Base-by-base conservation (phyloP, 345 rosid species). In the Euclidium syriacum region DNA sequence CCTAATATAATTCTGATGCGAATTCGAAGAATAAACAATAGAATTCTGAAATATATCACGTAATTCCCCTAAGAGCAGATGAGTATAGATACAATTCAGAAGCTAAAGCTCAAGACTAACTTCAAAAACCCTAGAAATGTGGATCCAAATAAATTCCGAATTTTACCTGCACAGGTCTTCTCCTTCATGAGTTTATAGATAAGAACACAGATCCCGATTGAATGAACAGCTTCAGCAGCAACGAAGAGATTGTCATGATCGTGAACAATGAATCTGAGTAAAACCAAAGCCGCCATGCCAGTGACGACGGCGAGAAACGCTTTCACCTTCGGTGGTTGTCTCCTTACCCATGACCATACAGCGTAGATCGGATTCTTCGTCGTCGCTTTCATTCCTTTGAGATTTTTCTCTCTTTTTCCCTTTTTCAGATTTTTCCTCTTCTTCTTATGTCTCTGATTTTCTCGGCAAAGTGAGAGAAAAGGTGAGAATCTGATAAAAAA, bases 221-320 rank as follows among this genome's bases (percentile, higher is more conserved):
- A 90, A 75, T 95, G 99, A 11, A 90, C 96, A 18, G 96, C 96
- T 84, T 95, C 97, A 4, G 99, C 92, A 26, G 99, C 99, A 9
- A 90, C 96, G 64, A 95, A 95, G 72, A 95, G 99, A 66, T 90
- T 95, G 65, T 95, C 99, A 65, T 95, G 99, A 56, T 95, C 99
- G 74, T 87, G 85, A 11, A 95, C 99, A 56, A 95, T 83, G 88
- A 74, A 87, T 52, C 99, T 81, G 73, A 95, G 97, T 10, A 90
- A 60, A 35, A 87, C 92, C 46, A 95, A 76, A 19, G 99, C 85
- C 2, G 88, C 81, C 92, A 95, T 84, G 61, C 97, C 99, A 26
- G 96, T 74, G 36, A 95, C 85, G 42, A 95, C 97, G 3, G 96
- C 95, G 62, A 95, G 71, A 70, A 88, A 95, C 10, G 90, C 95